Conservation (phyloP, 2,329 filamentous ascomycete species). For the Phoma sp. region DNA sequence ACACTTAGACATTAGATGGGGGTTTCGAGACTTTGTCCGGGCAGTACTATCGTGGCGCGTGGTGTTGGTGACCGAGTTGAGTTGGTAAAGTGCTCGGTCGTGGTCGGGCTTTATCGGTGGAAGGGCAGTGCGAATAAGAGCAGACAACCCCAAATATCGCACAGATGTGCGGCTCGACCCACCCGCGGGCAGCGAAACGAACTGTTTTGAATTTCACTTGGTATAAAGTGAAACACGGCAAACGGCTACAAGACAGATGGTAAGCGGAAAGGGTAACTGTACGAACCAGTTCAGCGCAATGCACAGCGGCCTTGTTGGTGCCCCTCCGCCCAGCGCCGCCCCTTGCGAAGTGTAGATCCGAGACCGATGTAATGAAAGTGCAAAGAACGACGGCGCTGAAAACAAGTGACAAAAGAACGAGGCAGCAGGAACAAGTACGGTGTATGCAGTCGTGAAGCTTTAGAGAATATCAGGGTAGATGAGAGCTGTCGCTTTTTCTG, state of each 20-base stretch:
- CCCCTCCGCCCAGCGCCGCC: slow-evolving; percentile 4
- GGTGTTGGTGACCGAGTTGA: background rate
- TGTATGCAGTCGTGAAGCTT: background rate
- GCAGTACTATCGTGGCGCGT: background rate
- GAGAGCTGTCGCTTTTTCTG: slow-evolving; percentile 12
- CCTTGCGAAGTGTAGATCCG: background rate
- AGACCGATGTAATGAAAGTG: background rate
- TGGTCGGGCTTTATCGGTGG: background rate
- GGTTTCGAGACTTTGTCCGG: background rate
- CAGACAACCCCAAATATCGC: background rate
- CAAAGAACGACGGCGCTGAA: background rate
- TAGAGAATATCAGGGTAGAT: slow-evolving; percentile 4
- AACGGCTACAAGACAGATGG: background rate
- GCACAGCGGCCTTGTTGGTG: slow-evolving; percentile 23
- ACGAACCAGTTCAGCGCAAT: slow-evolving; percentile 8
- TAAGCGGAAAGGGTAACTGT: slow-evolving; percentile 14
- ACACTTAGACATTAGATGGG: background rate
- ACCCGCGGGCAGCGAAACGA: background rate
- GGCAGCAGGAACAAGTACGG: no score
- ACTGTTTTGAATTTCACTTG: background rate
- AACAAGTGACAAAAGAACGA: background rate
- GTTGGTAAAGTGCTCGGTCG: background rate
- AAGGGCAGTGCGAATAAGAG: background rate
- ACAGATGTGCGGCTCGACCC: background rate
- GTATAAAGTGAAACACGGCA: background rate